Conservation (phyloP, 2,329 filamentous ascomycete species). For the Colletotrichum australisinense region DNA sequence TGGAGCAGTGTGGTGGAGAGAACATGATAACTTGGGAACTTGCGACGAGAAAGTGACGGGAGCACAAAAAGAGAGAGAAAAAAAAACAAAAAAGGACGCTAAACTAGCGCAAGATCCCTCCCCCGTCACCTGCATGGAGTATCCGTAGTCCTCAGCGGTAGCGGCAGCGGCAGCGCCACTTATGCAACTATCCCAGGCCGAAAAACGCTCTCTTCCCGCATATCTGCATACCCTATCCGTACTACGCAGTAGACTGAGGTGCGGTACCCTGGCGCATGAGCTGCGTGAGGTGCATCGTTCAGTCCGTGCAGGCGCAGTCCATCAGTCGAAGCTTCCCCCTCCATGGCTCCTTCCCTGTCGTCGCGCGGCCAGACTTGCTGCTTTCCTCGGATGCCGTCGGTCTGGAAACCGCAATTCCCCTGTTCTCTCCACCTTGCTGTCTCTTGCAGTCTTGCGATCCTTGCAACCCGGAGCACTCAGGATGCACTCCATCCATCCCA, state of each 20-base stretch:
- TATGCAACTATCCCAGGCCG: slow-evolving; percentile 21
- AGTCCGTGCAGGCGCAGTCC: slow-evolving; percentile 21
- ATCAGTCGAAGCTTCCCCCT: neutral
- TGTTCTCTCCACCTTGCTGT: slow-evolving; percentile 16
- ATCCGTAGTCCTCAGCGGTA: neutral
- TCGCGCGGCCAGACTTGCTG: slow-evolving; percentile 8
- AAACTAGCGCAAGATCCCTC: slow-evolving; percentile 29
- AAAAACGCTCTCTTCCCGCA: neutral
- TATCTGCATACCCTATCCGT: slow-evolving; percentile 23
- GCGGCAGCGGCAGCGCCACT: slow-evolving; percentile 10
- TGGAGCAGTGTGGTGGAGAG: neutral
- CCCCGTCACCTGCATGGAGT: slow-evolving; percentile 24
- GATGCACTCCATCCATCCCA: neutral
- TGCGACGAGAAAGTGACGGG: too few relatives aligned
- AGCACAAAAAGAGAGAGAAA: too few relatives aligned
- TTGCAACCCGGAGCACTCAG: neutral
- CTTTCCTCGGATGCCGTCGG: slow-evolving; percentile 26
- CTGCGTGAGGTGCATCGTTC: slow-evolving; percentile 19
- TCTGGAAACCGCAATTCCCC: slow-evolving; percentile 29
- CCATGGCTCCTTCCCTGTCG: slow-evolving; percentile 5
- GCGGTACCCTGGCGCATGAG: neutral
- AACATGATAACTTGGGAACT: too few relatives aligned
- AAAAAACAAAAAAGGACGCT: neutral
- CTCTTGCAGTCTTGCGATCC: neutral
- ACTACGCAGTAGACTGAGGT: too few relatives aligned